phyloP scores from a whole-genome alignment of 495 filamentous ascomycete species.

The Penicillium samsonianum region DNA sequence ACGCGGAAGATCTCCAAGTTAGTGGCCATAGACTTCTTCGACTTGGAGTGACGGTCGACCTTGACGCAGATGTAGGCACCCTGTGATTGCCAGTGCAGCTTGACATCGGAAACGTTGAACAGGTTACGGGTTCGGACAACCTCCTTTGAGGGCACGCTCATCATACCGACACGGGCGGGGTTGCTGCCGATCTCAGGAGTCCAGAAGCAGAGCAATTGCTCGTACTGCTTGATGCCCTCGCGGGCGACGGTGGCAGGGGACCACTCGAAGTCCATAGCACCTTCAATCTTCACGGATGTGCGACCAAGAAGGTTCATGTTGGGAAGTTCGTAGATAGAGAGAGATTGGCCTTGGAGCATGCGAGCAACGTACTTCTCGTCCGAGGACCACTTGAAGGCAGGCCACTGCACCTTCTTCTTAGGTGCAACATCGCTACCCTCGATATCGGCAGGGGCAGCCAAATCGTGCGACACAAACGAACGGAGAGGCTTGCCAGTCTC shows the following conservation, averaged over 20 bases:
- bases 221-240: slow-evolving; percentile 82
- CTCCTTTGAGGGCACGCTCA: slow-evolving; percentile 93
- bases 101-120: slow-evolving; percentile 96
- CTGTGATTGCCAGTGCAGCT: slow-evolving; percentile 93
- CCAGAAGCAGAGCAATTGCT: slow-evolving; percentile 98
- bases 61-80: slow-evolving; percentile 94
- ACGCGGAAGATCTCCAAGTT: slow-evolving; percentile 98
- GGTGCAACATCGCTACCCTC: slow-evolving; percentile 65
- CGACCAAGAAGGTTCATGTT: slow-evolving; percentile 89
- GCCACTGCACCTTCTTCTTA: slow-evolving; percentile 94
- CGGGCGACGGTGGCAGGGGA: slow-evolving; percentile 76
- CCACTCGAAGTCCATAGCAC: slow-evolving; percentile 98
- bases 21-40: slow-evolving; percentile 94
- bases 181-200: slow-evolving; percentile 98
- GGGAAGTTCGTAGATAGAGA: slow-evolving; percentile 93
- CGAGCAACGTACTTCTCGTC: slow-evolving; percentile 97
- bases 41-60: slow-evolving; percentile 98
- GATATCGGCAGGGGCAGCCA: slow-evolving; percentile 54
- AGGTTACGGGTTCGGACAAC: slow-evolving; percentile 91
- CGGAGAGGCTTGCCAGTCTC: slow-evolving; percentile 85
- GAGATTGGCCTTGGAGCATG: slow-evolving; percentile 81
- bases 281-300: slow-evolving; percentile 90
- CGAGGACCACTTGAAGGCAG: slow-evolving; percentile 97
- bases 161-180: slow-evolving; percentile 93
- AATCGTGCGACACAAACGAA: slow-evolving; percentile 86